phyloP scores from a whole-genome alignment of 495 filamentous ascomycete genomes.

The Astrothelium macrocarpum region DNA sequence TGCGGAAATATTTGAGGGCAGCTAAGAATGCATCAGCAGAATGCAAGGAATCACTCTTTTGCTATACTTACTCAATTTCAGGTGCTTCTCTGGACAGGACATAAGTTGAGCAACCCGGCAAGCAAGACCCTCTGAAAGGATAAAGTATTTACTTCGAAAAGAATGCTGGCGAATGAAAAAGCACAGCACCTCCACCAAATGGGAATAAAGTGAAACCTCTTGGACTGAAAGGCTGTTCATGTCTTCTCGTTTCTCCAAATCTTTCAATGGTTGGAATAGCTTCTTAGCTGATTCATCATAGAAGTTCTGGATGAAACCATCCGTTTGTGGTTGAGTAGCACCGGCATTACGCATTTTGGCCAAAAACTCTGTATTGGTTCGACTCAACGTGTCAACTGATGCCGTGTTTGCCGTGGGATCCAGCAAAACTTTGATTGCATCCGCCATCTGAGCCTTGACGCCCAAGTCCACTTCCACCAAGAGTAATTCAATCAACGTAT shows the following conservation, averaged over 20 bases:
- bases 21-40: constrained; percentile 39
- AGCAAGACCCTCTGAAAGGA: constrained; percentile 69
- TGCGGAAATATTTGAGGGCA: constrained; percentile 91
- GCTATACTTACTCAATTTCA: constrained; percentile 68
- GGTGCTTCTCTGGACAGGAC: constrained; percentile 76
- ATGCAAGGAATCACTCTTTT: background rate
- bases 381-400: constrained; percentile 51
- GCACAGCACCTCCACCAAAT: constrained; percentile 88
- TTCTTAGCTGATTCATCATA: constrained; percentile 82
- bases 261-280: constrained; percentile 78
- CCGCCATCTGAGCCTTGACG: constrained; percentile 90
- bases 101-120: constrained; percentile 77
- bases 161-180: constrained; percentile 89
- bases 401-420: constrained; percentile 57
- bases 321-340: constrained; percentile 55
- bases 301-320: constrained; percentile 73
- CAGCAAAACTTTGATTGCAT: constrained; percentile 87
- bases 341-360: constrained; percentile 42
- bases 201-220: constrained; percentile 78
- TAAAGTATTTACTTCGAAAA: constrained; percentile 78
- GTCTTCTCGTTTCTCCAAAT: constrained; percentile 57
- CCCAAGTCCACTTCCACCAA: constrained; percentile 86
- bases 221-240: constrained; percentile 57
- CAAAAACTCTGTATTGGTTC: constrained; percentile 57
- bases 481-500: constrained; percentile 87